Conservation (phyloP, 1,284 basidiomycete species). For the Chondrostereum purpureum region DNA sequence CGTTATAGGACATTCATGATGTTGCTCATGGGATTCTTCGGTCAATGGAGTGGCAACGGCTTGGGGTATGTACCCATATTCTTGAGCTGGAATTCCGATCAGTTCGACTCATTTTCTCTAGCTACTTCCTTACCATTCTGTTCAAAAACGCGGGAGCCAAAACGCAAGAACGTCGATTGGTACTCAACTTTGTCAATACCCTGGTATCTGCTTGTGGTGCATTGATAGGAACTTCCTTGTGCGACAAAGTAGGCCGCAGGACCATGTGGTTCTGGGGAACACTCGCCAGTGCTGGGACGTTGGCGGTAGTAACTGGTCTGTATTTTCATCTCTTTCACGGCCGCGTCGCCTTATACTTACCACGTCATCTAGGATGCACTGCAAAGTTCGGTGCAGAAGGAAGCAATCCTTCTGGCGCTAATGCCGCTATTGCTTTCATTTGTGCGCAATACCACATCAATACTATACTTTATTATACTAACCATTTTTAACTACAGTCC, state of each 20-base stretch:
- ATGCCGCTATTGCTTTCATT: conserved; percentile 38
- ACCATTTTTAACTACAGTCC: conserved; percentile 23
- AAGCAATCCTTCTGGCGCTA: conserved; percentile 33
- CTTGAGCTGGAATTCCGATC: too few relatives aligned
- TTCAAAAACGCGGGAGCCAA: conserved; percentile 32
- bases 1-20: conserved; percentile 43
- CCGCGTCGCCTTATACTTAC: conserved; percentile 3
- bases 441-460: conserved; percentile 21
- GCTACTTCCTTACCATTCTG: conserved; percentile 38
- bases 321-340: neutral
- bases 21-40: conserved; percentile 46
- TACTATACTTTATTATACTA: conserved; percentile 18
- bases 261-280: conserved; percentile 43
- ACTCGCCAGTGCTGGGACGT: conserved; percentile 26
- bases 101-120: conserved; percentile 7
- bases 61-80: conserved; percentile 33
- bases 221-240: conserved; percentile 38
- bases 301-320: conserved; percentile 33
- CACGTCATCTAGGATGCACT: conserved; percentile 24
- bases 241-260: conserved; percentile 36
- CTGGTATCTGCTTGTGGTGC: conserved; percentile 47
- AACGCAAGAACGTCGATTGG: conserved; percentile 38
- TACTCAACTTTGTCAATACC: conserved; percentile 51
- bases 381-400: conserved; percentile 31
- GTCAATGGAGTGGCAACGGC: conserved; percentile 47